Base-by-base conservation (phyloP, 2,329 filamentous ascomycete genomes). In the Trichoderma atroviride region DNA sequence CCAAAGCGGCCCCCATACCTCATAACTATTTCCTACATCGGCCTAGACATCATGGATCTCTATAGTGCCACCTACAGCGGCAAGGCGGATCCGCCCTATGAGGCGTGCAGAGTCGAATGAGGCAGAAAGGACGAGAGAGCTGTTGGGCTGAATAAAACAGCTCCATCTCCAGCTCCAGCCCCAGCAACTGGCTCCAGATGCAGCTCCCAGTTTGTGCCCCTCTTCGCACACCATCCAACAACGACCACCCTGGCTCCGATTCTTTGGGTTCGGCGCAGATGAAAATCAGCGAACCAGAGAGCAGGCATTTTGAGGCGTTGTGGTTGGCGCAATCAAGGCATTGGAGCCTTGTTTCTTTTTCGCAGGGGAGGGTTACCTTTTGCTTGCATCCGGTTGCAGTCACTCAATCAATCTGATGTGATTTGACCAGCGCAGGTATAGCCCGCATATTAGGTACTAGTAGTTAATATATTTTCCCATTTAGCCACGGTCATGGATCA, bases 191-290 rank as follows among this genome's bases (percentile, higher is more conserved):
- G 40, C 40, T 43, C 40, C 40, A 50, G 53, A 43, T 43, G 53
- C 55, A 47, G 61, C 61, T 40, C 33, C 50, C 53, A 66, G 63
- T 55, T 47, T 29, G 22, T 56, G 61, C 63, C 40, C 37, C 55
- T 37, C 52, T n/a, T 53, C n/a, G 50, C 40, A 56, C 55, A 58
- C 62, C 53, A 65, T 31, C 52, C 5, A 27, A 47, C 52, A 50
- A n/a, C 33, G 7, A 64, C 29, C 35, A 33, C 52, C 62, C 62
- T 53, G 52, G 53, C 53, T 65, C 62, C 53, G 63, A 50, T 50
- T 59, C 40, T 58, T 59, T 50, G 63, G 63, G 55, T 52, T 14
- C 35, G 27, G 63, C 19, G 55, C 40, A 55, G 63, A 52, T 29
- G 9, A 1, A 1, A 57, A 57, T n/a, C 5, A 33, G 31, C 37